Evolutionary conservation across 1,139 yeast species (phyloP), one percentile per base, ranked within the genome.

Genomic region (Geotrichum europaeum): DNA sequence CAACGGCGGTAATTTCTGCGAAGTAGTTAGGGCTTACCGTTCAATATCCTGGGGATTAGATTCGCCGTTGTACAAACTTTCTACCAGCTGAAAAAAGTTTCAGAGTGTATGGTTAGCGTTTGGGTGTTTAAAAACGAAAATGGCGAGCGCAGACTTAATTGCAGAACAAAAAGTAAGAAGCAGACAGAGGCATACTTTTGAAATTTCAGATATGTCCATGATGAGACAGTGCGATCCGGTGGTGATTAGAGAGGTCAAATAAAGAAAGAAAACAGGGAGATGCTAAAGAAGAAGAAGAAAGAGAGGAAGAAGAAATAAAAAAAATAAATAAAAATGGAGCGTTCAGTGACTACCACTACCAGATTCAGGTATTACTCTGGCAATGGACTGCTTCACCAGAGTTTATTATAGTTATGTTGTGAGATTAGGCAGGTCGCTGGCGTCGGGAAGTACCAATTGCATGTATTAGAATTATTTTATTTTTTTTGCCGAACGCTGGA

Each of bases 41-140:
- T 49, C 36, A 20, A 57, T 53, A 25, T 36, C 34, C 13, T 51
- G 52, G 22, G 55, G 55, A n/a, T 52, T 51, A 4, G 55, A 45
- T 36, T 15, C 36, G 15, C 55, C 36, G 49, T 40, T 40, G 20
- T 57, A 57, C 13, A 57, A 40, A 25, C 45, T 52, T 28, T 57
- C 59, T 18, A 57, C 59, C n/a, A 57, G 52, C 59, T 57, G 43
- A 13, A 20, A 32, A n/a, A n/a, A n/a, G 3, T 40, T 40, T 40
- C 18, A 15, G 10, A 40, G 20, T 40, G 47, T n/a, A 15, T 4
- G 18, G 47, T 40, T 40, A 40, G 47, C 47, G 22, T 40, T 40
- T n/a, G 18, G 18, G 47, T n/a, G 47, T 40, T 7, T 40, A 6
- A 7, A 7, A 40, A n/a, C 3, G 9, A 40, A 40, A 18, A 40